These are phyloP conservation scores for Jamesozyma spencerorum DNA, from an alignment of 805 yeast genomes.

Conservation along the genomic window DNA sequence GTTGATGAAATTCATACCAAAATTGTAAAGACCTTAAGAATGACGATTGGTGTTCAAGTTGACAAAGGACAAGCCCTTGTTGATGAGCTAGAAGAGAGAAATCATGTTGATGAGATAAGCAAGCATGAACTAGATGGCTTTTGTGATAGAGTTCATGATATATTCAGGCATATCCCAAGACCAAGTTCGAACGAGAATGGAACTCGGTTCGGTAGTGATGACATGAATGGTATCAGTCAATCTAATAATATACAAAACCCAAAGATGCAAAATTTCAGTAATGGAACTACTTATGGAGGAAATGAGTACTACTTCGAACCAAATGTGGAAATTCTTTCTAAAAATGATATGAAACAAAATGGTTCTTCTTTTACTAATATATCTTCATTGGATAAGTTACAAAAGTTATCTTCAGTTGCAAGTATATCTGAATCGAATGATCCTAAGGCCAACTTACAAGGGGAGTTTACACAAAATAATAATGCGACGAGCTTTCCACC, in stretches of 20 bases:
- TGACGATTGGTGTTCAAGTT: slow-evolving; percentile 21
- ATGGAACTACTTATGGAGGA: not conserved
- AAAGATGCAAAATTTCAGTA: not conserved
- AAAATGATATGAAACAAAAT: not conserved
- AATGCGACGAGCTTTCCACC: too few species aligned
- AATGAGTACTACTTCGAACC: not conserved
- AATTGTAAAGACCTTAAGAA: slow-evolving; percentile 18
- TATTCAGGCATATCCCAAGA: slow-evolving; percentile 3
- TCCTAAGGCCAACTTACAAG: slow-evolving; percentile 2
- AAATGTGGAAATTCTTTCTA: not conserved
- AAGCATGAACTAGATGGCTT: slow-evolving; percentile 7
- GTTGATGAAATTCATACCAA: slow-evolving; percentile 14
- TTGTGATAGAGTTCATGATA: slow-evolving; percentile 6
- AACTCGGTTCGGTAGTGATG: not conserved
- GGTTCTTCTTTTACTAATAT: not conserved
- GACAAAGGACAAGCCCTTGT: slow-evolving; percentile 14
- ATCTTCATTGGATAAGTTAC: slow-evolving; percentile 10
- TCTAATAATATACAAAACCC: not conserved
- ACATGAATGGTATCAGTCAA: not conserved
- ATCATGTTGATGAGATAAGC: slow-evolving; percentile 11
- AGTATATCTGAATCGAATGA: slow-evolving; percentile 11
- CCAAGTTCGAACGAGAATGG: not conserved
- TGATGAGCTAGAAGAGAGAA: slow-evolving; percentile 14
- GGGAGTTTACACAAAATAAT: not conserved
- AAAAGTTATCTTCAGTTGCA: slow-evolving; percentile 15